Evolutionary conservation across 2,329 filamentous ascomycete genomes (phyloP).

Genomic region (Nemania diffusa): DNA sequence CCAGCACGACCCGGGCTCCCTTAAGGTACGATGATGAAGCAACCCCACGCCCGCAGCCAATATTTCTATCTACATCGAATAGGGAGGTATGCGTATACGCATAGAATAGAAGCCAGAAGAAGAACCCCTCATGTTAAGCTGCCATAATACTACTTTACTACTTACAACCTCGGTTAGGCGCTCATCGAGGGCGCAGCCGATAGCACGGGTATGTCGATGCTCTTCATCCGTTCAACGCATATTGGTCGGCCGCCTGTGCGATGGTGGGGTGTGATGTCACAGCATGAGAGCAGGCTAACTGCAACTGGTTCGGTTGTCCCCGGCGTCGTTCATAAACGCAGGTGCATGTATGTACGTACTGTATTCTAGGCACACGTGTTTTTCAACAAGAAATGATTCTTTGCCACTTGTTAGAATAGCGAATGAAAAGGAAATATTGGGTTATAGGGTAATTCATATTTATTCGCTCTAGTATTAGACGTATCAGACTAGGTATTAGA

Average conservation of each 20-base stretch:
- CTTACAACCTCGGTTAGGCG: background rate
- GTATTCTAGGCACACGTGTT: too few relatives aligned
- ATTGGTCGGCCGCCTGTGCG: constrained; percentile 14
- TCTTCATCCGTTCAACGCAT: background rate
- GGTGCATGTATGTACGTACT: too few relatives aligned
- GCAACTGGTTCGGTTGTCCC: background rate
- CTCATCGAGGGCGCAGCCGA: background rate
- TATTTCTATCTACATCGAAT: background rate
- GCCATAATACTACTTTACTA: too few relatives aligned
- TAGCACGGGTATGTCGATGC: background rate
- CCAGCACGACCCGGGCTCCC: background rate
- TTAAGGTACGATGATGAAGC: constrained; percentile 21
- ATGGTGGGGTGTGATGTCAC: constrained; percentile 31
- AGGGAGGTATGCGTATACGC: too few relatives aligned
- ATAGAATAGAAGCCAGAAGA: background rate
- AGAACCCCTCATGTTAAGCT: constrained; percentile 2
- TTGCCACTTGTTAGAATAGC: too few relatives aligned
- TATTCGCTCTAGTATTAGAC: too few relatives aligned
- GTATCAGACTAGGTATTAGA: too few relatives aligned
- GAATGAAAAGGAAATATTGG: too few relatives aligned
- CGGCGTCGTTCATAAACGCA: background rate
- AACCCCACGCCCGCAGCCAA: constrained; percentile 17
- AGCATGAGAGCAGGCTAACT: background rate
- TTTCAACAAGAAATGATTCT: too few relatives aligned
- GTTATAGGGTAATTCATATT: too few relatives aligned